phyloP scores from a whole-genome alignment of 2,329 filamentous ascomycete genomes.

The Apiospora pterosperma region DNA sequence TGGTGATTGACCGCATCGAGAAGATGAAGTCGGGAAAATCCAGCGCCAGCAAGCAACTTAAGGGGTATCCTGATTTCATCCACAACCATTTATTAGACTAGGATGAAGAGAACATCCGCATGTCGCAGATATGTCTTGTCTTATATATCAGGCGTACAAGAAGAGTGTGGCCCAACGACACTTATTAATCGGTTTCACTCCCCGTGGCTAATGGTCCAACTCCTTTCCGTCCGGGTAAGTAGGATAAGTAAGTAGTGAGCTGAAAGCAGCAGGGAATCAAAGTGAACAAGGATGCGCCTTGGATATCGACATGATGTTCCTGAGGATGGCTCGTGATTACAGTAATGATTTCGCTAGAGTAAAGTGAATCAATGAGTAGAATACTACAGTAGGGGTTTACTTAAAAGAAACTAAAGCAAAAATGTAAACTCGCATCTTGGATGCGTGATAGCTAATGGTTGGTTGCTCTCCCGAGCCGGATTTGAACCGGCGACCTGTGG shows the following conservation, averaged over 20 bases:
- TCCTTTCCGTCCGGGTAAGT: too few relatives aligned
- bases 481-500: conserved; percentile 7
- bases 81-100: too few relatives aligned
- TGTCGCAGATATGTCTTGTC: too few relatives aligned
- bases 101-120: too few relatives aligned
- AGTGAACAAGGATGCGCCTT: background rate
- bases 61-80: too few relatives aligned
- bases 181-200: background rate
- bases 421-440: background rate
- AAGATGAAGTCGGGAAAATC: background rate
- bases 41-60: background rate
- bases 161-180: background rate
- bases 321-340: too few relatives aligned
- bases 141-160: too few relatives aligned
- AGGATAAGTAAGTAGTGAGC: too few relatives aligned
- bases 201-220: background rate
- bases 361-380: too few relatives aligned
- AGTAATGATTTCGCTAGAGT: too few relatives aligned
- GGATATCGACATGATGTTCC: too few relatives aligned
- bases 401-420: background rate
- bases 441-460: background rate
- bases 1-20: background rate
- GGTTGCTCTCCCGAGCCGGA: conserved; percentile 4
- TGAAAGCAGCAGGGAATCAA: background rate
- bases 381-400: too few relatives aligned